These are phyloP conservation scores for Chaetoceros tenuissimus DNA, from an alignment of 108 stramenopile species.

Conservation along the genomic window DNA sequence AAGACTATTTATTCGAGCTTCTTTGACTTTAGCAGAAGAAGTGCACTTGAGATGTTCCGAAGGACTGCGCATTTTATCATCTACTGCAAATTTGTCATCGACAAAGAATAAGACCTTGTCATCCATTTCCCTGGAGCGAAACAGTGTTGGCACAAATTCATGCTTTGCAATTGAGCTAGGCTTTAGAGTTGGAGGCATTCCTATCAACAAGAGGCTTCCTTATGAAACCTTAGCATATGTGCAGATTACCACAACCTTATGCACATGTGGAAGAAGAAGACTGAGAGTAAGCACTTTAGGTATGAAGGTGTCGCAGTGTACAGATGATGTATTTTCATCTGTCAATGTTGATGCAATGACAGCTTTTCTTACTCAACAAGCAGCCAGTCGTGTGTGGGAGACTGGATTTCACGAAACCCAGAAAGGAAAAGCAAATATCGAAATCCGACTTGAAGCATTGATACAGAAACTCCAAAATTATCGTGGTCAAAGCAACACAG, in stretches of 20 bases:
- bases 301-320: conserved; percentile 25
- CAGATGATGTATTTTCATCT: conserved; percentile 39
- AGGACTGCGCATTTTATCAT: too few species aligned
- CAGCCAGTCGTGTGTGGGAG: conserved; percentile 22
- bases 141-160: conserved; percentile 50
- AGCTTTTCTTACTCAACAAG: conserved; percentile 40
- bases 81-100: too few species aligned
- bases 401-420: too few species aligned
- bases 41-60: too few species aligned
- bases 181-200: conserved; percentile 65
- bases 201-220: conserved; percentile 27
- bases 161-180: conserved; percentile 55
- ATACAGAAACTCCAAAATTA: too few species aligned
- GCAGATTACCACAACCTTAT: conserved; percentile 51
- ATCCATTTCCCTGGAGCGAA: too few species aligned
- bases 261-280: conserved; percentile 53
- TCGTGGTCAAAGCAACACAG: too few species aligned
- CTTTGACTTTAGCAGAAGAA: too few species aligned
- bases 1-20: too few species aligned
- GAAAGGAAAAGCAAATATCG: too few species aligned
- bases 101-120: too few species aligned
- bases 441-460: too few species aligned
- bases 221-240: conserved; percentile 72
- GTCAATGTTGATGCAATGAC: conserved; percentile 54
- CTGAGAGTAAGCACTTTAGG: conserved; percentile 81